Evolutionary conservation across 352 stramenopile genomes (phyloP).

Genomic region (Phytophthora colocasiae): DNA sequence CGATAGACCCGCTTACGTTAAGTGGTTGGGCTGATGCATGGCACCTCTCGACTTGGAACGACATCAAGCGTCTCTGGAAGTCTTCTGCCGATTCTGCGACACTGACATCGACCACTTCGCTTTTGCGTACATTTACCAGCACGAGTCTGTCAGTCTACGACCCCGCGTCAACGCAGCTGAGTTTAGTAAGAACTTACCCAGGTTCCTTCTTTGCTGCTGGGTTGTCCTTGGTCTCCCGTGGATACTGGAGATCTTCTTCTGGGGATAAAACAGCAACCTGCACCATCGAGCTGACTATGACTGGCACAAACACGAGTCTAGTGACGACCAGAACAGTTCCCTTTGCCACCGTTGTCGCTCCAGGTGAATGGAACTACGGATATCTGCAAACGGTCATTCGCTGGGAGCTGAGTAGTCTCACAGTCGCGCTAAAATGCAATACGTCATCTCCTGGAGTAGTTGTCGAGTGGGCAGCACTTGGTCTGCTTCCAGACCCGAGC

Average conservation of each 20-base stretch:
- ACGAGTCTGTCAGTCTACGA: conserved; percentile 43
- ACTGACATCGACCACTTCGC: conserved; percentile 31
- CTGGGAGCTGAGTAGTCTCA: conserved; percentile 45
- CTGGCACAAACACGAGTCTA: conserved; percentile 34
- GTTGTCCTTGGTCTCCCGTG: conserved; percentile 49
- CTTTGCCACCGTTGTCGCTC: conserved; percentile 11
- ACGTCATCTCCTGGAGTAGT: conserved; percentile 33
- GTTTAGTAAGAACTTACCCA: conserved; percentile 36
- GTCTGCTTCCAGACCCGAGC: conserved; percentile 59
- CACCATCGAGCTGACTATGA: conserved; percentile 38
- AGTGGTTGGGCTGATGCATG: conserved; percentile 64
- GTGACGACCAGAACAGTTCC: conserved; percentile 10
- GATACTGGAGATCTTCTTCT: conserved; percentile 39
- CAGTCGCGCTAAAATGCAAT: conserved; percentile 51
- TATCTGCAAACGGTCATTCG: conserved; percentile 41
- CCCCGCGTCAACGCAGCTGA: conserved; percentile 20
- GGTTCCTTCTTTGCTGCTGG: conserved; percentile 48
- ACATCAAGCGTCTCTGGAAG: conserved; percentile 43
- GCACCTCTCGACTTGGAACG: conserved; percentile 41
- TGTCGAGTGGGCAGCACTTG: conserved; percentile 62
- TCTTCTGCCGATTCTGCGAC: conserved; percentile 16
- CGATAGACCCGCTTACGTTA: conserved; percentile 39
- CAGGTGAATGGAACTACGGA: conserved; percentile 47
- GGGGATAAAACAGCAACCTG: conserved; percentile 20
- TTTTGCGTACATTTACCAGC: conserved; percentile 48